A percentile compares a stretch with the other conserved stretches of the same genome.
Conservation (phyloP, 257 asterid species). For the Agastache rugosa region DNA sequence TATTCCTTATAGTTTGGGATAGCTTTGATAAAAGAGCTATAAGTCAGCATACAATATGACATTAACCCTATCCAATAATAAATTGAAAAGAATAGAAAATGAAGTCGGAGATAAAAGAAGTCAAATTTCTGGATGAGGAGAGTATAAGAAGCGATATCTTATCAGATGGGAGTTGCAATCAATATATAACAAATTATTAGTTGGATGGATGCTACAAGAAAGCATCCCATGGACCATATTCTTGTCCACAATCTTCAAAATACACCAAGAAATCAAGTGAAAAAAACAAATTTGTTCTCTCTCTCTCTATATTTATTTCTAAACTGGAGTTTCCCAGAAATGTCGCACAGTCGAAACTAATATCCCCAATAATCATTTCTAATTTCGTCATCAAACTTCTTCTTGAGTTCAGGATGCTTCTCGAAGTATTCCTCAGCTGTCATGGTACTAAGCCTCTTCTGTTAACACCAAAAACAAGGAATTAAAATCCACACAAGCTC, state of each 20-base stretch:
- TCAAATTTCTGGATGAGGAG: neutral
- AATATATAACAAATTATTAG: constrained; percentile 30
- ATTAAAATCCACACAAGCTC: constrained; percentile 31
- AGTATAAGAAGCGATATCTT: neutral
- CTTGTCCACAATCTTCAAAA: constrained; percentile 42
- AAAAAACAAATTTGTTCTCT: constrained; percentile 34
- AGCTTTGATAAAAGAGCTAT: too few species aligned
- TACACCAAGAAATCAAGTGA: constrained; percentile 37
- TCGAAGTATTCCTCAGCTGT: constrained; percentile 95
- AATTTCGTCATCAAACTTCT: constrained; percentile 71
- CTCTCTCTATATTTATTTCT: constrained; percentile 72
- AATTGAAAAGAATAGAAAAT: neutral
- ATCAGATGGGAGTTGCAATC: constrained; percentile 17
- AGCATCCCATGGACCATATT: constrained; percentile 33
- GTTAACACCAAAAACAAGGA: constrained; percentile 43
- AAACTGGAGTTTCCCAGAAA: constrained; percentile 37
- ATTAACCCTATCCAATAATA: neutral
- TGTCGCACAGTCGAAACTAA: constrained; percentile 37
- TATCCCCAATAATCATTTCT: constrained; percentile 72
- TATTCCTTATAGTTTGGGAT: too few species aligned
- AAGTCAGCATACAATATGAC: too few species aligned
- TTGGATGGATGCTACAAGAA: constrained; percentile 34
- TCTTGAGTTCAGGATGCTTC: constrained; percentile 93
- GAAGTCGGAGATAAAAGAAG: neutral
- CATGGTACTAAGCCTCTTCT: constrained; percentile 89